Conservation (phyloP, 768 basidiomycete genomes). For the Russula griseocarnosa region DNA sequence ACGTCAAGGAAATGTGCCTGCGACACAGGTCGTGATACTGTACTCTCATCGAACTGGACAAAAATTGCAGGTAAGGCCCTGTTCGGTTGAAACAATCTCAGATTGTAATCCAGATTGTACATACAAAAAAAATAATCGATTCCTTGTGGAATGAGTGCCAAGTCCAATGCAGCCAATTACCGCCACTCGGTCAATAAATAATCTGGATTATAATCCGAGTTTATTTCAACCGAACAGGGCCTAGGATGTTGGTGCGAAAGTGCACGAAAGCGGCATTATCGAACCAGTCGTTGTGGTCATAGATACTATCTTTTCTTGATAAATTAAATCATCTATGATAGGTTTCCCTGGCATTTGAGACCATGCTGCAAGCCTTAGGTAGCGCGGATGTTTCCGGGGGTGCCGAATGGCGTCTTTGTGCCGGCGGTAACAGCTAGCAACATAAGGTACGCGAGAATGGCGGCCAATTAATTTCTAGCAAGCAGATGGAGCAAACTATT, state of each 20-base stretch:
- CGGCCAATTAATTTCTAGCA: not conserved
- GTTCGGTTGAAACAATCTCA: no score
- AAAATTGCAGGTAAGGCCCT: not conserved
- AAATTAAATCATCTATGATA: not conserved
- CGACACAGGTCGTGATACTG: not conserved
- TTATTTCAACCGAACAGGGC: no score
- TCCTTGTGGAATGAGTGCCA: no score
- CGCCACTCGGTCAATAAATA: no score
- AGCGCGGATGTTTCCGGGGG: not conserved
- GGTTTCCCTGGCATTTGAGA: not conserved
- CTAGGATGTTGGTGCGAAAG: not conserved
- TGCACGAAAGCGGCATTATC: not conserved
- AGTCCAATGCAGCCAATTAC: no score
- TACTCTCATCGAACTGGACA: no score
- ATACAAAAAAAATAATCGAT: no score
- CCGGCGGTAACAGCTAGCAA: not conserved
- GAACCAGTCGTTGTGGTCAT: not conserved
- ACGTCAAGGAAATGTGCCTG: not conserved
- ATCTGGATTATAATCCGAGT: no score
- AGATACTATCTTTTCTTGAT: not conserved
- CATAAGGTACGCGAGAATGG: no score
- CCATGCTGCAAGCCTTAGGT: not conserved
- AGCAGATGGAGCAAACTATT: not conserved
- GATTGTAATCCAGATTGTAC: no score
- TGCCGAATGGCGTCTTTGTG: not conserved